Evolutionary conservation across 495 filamentous ascomycete species (phyloP).

Genomic region (Cladorrhinum samala): DNA sequence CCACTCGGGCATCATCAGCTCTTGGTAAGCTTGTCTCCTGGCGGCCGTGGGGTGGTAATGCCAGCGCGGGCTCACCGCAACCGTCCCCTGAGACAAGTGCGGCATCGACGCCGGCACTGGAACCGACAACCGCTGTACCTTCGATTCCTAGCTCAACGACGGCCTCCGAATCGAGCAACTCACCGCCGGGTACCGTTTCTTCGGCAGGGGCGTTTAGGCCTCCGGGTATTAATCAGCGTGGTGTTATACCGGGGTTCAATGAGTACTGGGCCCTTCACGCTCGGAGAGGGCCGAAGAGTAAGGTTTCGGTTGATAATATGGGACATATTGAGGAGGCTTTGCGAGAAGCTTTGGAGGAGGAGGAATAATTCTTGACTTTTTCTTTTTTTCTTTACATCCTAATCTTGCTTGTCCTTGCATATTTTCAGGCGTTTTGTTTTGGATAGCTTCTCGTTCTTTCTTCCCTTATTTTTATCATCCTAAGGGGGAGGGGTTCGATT

Average conservation of each 20-base stretch:
- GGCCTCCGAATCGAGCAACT: background rate
- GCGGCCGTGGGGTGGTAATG: conserved; percentile 39
- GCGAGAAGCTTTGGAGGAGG: conserved; percentile 33
- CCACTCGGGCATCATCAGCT: conserved; percentile 16
- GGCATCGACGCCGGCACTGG: conserved; percentile 10
- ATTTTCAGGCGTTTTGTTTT: background rate
- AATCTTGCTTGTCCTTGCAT: background rate
- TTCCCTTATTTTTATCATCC: no score
- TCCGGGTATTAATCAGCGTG: conserved; percentile 50
- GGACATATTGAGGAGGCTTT: conserved; percentile 36
- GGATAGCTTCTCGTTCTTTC: no score
- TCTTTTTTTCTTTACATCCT: background rate
- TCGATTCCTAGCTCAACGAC: background rate
- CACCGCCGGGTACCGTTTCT: conserved; percentile 18
- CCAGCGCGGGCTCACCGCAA: conserved; percentile 7
- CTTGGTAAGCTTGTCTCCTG: conserved; percentile 39
- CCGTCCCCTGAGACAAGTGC: conserved; percentile 12
- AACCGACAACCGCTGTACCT: conserved; percentile 1
- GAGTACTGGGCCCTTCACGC: conserved; percentile 36
- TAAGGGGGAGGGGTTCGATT: background rate
- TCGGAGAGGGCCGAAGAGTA: conserved; percentile 33
- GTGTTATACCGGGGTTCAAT: conserved; percentile 45
- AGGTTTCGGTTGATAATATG: conserved; percentile 35
- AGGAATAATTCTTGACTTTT: background rate
- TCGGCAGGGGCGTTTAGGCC: conserved; percentile 25